Base-by-base conservation (phyloP, 768 basidiomycete genomes). In the Scleroderma citrinum region DNA sequence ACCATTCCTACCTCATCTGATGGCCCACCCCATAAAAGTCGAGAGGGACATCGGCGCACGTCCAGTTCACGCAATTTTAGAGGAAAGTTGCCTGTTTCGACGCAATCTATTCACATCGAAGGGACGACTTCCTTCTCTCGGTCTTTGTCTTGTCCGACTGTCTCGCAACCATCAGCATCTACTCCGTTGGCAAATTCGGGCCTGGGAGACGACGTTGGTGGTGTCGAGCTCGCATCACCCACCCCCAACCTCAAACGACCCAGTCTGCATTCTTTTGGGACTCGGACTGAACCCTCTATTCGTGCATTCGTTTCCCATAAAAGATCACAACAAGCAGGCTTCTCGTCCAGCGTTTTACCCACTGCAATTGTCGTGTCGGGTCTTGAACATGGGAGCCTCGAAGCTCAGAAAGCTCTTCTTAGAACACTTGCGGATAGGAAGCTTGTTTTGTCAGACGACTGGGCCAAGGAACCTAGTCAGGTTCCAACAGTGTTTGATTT, bases 301-400 rank as follows among this genome's bases (percentile, higher is more conserved):
- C 54, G 42, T 3, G 56, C 54, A 20, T 23, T 56, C 26, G 30
- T 46, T 24, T 56, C 60, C 17, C 43, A 37, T 21, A 17, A 47
- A 29, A 49, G 43, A 24, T 19, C 40, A 1, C 58, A 59, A 36
- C 35, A 48, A 52, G 52, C 32, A 53, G 26, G 56, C 42, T 49
- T 56, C 16, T 32, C 53, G 5, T 63, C 56, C 16, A 53, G 49
- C 20, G 52, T 67, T 19, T 72, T 67, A 0, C 84, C 87, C 2
- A 70, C 72, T 43, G 86, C 78, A 3, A 65, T 90, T 3, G 83
- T 89, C 3, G 61, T 87, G 7, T 78, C 85, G 3, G 84, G 85
- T 0, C 72, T 91, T n/a, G 87, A 90, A 59, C 65, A 81, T 58
- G 74, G 81, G 1, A 70, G 66, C 41, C 49, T 73, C 13, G 59